These are phyloP conservation scores for Vitis hybrid DNA, from an alignment of 177 flowering plant genomes.

Conservation along the genomic window DNA sequence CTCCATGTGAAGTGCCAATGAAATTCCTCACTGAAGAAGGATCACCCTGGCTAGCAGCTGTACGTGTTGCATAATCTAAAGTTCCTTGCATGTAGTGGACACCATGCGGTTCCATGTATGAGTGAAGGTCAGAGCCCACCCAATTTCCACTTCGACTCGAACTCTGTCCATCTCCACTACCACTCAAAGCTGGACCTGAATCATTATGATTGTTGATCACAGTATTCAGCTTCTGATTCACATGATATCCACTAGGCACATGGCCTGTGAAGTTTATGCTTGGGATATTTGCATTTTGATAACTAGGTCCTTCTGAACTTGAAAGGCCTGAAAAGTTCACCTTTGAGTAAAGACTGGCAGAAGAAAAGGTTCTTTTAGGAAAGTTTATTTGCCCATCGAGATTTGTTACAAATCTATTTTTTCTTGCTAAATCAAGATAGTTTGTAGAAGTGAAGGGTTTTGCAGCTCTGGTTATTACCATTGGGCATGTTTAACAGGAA, in stretches of 20 bases:
- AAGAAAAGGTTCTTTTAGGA: constrained; percentile 48
- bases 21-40: constrained; percentile 30
- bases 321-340: constrained; percentile 33
- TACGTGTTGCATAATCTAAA: constrained; percentile 36
- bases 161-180: constrained; percentile 20
- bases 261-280: constrained; percentile 14
- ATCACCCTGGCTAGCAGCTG: constrained; percentile 24
- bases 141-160: constrained; percentile 31
- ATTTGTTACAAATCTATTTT: constrained; percentile 31
- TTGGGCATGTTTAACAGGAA: constrained; percentile 35
- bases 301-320: constrained; percentile 30
- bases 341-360: constrained; percentile 41
- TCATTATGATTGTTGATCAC: constrained; percentile 27
- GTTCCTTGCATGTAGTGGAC: constrained; percentile 36
- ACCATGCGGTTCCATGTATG: constrained; percentile 38
- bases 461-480: constrained; percentile 34
- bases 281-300: constrained; percentile 23
- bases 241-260: constrained; percentile 26
- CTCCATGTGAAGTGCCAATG: constrained; percentile 35
- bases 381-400: constrained; percentile 36
- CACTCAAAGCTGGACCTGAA: constrained; percentile 41
- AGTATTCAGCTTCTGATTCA: constrained; percentile 32
- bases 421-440: constrained; percentile 34
- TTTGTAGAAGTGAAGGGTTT: constrained; percentile 26
- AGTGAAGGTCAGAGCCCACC: constrained; percentile 26